These are phyloP conservation scores for Penicillium lagena DNA, from an alignment of 495 filamentous ascomycete species.

Conservation along the genomic window DNA sequence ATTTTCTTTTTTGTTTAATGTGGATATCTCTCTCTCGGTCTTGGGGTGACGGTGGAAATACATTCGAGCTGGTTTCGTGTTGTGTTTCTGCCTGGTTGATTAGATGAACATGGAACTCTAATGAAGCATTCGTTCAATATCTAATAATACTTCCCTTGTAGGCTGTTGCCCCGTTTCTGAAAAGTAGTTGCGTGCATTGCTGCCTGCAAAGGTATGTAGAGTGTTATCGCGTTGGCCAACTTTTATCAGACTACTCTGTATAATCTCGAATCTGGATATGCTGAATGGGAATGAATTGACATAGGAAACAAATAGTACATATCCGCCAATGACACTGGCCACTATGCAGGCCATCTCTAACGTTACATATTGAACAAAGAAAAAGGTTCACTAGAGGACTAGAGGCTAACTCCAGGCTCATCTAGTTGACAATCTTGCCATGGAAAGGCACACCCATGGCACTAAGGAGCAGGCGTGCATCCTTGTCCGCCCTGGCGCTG, in stretches of 20 bases:
- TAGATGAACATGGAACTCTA: background rate
- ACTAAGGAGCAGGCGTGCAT: constrained; percentile 79
- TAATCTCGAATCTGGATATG: background rate
- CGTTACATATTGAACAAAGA: constrained; percentile 23
- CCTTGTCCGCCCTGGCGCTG: constrained; percentile 78
- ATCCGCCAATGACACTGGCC: constrained; percentile 20
- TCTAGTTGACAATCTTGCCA: constrained; percentile 57
- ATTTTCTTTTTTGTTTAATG: background rate
- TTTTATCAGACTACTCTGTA: no score
- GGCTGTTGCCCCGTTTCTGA: no score
- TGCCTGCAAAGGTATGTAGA: no score
- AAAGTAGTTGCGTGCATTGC: no score
- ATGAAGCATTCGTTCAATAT: background rate
- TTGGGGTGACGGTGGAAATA: background rate
- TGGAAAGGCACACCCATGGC: constrained; percentile 77
- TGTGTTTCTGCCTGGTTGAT: background rate
- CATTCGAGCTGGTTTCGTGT: background rate
- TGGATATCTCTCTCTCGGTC: background rate
- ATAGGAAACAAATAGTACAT: constrained; percentile 21
- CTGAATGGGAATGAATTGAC: constrained; percentile 10
- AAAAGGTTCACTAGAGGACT: background rate
- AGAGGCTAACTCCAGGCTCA: background rate
- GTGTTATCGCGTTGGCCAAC: no score
- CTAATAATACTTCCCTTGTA: no score
- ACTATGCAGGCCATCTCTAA: constrained; percentile 24